phyloP scores from a whole-genome alignment of 1,139 yeast genomes.

The Yamadazyma dushanensis region DNA sequence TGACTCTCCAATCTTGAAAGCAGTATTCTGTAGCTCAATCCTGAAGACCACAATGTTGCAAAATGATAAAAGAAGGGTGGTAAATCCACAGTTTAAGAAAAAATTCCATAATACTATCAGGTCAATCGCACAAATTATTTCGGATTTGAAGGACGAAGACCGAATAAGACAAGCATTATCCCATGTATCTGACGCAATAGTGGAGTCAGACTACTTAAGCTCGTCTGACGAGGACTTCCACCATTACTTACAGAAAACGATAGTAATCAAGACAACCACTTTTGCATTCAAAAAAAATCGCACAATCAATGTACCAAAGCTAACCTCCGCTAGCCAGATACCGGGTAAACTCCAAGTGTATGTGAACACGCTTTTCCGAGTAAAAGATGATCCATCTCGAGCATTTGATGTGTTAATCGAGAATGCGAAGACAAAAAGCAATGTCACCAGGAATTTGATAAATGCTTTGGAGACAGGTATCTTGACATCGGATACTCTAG shows the following conservation, averaged over 20 bases:
- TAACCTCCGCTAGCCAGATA: too few species aligned
- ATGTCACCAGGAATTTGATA: constrained; percentile 8
- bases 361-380: too few species aligned
- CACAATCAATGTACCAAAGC: too few species aligned
- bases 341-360: too few species aligned
- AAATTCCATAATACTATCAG: constrained; percentile 28
- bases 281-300: too few species aligned
- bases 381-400: too few species aligned
- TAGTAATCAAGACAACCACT: too few species aligned
- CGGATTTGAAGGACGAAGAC: constrained; percentile 20
- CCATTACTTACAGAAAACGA: too few species aligned
- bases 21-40: constrained; percentile 16
- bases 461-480: constrained; percentile 13
- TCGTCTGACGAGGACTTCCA: too few species aligned
- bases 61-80: not conserved
- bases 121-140: constrained; percentile 31
- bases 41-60: constrained; percentile 12
- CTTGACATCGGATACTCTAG: constrained; percentile 3
- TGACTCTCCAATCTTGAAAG: constrained; percentile 15
- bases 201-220: too few species aligned
- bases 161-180: constrained; percentile 10
- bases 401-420: too few species aligned
- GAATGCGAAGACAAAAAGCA: constrained; percentile 6
- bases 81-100: constrained; percentile 15
- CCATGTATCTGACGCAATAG: too few species aligned